phyloP scores from a whole-genome alignment of 306 rosid genomes.

The Fragaria nilgerrensis region DNA sequence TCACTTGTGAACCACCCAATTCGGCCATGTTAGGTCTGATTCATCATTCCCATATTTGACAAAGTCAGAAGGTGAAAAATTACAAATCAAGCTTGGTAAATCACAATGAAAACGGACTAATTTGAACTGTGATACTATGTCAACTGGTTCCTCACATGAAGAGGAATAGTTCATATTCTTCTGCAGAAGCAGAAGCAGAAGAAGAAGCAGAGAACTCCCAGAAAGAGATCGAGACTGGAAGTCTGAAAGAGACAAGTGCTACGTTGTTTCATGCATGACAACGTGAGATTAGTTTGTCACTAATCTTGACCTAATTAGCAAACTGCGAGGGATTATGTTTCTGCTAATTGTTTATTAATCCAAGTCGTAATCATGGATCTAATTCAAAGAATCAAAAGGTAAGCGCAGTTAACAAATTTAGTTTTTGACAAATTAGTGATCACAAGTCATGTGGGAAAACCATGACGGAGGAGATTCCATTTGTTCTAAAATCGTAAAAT shows the following conservation, averaged over 20 bases:
- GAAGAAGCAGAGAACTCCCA: not conserved
- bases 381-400: not conserved
- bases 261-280: not conserved
- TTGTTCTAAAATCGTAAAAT: not conserved
- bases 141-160: not conserved
- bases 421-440: conserved; percentile 19
- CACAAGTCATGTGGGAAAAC: conserved; percentile 24
- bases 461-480: conserved; percentile 14
- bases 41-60: conserved; percentile 2
- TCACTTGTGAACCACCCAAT: conserved; percentile 13
- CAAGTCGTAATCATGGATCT: not conserved
- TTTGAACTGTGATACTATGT: not conserved
- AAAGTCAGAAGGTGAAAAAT: not conserved
- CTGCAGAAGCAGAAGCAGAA: not conserved
- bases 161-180: not conserved
- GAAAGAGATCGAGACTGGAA: not conserved
- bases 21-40: not conserved
- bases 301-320: not conserved
- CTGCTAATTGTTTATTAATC: not conserved
- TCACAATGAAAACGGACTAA: not conserved
- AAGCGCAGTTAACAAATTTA: conserved; percentile 6
- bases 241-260: not conserved
- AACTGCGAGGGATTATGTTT: not conserved
- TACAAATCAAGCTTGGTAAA: not conserved
- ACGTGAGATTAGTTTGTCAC: not conserved